These are phyloP conservation scores for Tanacetum coccineum DNA, from an alignment of 129 eudicot genomes.

Conservation along the genomic window DNA sequence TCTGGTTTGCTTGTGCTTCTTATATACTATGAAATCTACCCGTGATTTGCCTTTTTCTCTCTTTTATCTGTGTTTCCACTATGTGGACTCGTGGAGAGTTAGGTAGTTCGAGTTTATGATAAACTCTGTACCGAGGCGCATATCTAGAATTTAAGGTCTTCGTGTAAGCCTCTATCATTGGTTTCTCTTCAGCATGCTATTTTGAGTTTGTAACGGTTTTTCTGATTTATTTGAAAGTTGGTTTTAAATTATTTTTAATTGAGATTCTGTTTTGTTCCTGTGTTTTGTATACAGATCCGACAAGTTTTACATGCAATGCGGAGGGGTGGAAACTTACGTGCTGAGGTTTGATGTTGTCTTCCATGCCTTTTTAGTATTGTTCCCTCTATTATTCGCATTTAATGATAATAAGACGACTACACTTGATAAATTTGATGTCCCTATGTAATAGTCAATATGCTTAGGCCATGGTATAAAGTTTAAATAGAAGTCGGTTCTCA, in stretches of 20 bases:
- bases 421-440: neutral
- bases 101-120: neutral
- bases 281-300: constrained; percentile 54
- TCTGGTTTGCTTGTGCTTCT: no score
- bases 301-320: constrained; percentile 71
- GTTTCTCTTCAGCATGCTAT: neutral
- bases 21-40: no score
- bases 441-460: neutral
- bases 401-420: neutral
- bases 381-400: neutral
- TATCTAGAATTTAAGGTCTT: neutral
- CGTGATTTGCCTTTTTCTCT: no score
- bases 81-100: neutral
- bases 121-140: neutral
- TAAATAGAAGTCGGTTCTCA: no score
- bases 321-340: constrained; percentile 65
- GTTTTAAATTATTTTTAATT: neutral
- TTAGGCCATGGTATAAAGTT: neutral
- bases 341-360: constrained; percentile 59
- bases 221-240: neutral
- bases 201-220: neutral
- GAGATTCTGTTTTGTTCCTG: neutral
- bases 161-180: neutral
- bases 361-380: constrained; percentile 9
- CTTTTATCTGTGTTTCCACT: neutral